phyloP scores from a whole-genome alignment of 179 eudicot genomes.

The Silene coronaria region DNA sequence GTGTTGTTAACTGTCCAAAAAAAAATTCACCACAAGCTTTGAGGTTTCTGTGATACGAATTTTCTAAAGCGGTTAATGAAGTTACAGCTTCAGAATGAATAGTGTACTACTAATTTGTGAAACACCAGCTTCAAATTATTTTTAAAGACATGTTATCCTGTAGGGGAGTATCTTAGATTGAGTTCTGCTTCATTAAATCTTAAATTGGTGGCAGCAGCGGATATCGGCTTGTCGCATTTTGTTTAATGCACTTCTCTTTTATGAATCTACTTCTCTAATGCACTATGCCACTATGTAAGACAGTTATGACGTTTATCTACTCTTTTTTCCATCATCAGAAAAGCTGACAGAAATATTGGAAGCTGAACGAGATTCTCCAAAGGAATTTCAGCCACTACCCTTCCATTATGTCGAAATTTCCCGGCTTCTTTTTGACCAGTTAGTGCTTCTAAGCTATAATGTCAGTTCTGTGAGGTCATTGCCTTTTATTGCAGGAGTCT shows the following conservation, averaged over 20 bases:
- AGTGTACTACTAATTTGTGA: too few species aligned
- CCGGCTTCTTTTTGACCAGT: conserved; percentile 93
- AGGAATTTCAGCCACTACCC: conserved; percentile 79
- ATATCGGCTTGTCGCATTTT: neutral
- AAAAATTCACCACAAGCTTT: too few species aligned
- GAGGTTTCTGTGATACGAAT: too few species aligned
- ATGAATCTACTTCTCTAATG: neutral
- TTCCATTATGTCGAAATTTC: conserved; percentile 90
- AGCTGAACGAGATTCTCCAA: conserved; percentile 79
- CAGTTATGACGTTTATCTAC: neutral
- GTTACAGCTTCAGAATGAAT: too few species aligned
- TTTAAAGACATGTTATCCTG: too few species aligned
- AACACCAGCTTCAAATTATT: too few species aligned
- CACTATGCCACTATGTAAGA: too few species aligned
- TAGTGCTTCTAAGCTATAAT: conserved; percentile 27
- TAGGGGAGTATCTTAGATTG: too few species aligned
- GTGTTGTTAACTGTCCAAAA: too few species aligned
- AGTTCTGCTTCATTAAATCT: neutral
- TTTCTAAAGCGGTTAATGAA: too few species aligned
- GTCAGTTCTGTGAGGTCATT: neutral
- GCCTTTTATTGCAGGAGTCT: conserved; percentile 5
- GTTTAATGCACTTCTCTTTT: neutral
- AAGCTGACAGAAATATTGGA: conserved; percentile 48
- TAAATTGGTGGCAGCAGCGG: neutral
- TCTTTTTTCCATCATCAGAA: neutral